Evolutionary conservation across 306 rosid species (phyloP), one percentile per base, ranked within the genome.

Genomic region (Oemleria cerasiformis): DNA sequence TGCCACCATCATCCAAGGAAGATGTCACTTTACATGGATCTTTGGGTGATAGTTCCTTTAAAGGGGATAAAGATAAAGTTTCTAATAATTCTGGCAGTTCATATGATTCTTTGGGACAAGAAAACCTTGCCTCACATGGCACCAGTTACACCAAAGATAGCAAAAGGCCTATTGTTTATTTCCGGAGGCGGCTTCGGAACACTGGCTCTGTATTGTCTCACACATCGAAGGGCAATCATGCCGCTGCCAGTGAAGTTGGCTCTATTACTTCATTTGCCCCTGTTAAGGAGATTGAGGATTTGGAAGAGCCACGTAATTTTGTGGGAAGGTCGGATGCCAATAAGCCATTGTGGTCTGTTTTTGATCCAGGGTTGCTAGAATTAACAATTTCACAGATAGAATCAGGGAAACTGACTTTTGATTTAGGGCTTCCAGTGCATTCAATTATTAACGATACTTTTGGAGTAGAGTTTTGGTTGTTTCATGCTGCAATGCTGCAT

Each of bases 111-210:
- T 77, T 42, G 77, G 61, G 74, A 78, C 65, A 60, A 74, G 82
- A 81, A 73, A 76, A 69, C 71, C 76, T 80, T 67, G 64, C 87
- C 74, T 74, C 82, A 49, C 87, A 78, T 53, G 81, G 77, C 45
- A 55, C 82, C 63, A 66, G 73, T 63, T 45, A 79, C 81, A 16
- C 68, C 47, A 77, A 77, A 65, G 87, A 81, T 76, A 60, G 86
- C 62, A 85, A 88, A 77, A 68, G 0, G 73, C 97, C 97, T 54
- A 80, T 90, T 86, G 99, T 95, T 41, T 95, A 95, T 76, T 73
- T 71, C 76, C 86, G 99, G 77, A 88, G 82, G 87, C 84, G 92
- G 72, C 77, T 86, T 53, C 96, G 84, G 55, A 86, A 81, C 41
- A 40, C 79, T 66, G 82, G 70, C 73, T 69, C 75, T 68, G 82